Conservation (phyloP, 768 basidiomycete species). For the Mycena indigotica region DNA sequence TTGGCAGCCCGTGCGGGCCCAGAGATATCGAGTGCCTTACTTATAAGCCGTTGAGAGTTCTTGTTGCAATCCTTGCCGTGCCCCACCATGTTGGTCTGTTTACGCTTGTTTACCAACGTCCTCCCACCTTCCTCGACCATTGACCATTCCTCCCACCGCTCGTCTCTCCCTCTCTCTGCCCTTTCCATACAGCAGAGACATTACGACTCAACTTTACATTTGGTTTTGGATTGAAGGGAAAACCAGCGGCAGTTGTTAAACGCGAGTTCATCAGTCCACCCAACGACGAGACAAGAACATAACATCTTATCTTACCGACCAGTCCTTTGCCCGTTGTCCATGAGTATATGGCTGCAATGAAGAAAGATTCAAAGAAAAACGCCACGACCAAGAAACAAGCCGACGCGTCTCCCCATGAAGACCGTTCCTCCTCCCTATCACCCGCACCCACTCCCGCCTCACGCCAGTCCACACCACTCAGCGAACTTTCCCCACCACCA, state of each 20-base stretch:
- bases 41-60: not conserved
- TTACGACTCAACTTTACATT: not conserved
- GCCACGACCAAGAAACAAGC: constrained; percentile 20
- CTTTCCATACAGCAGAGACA: not conserved
- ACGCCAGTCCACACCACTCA: constrained; percentile 71
- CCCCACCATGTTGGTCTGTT: not conserved
- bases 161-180: not conserved
- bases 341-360: constrained; percentile 5
- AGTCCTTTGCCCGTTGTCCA: constrained; percentile 26
- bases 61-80: not conserved
- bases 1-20: not conserved
- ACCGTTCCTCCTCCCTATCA: constrained; percentile 60
- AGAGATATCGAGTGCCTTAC: not conserved
- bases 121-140: not conserved
- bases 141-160: not conserved
- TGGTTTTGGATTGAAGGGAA: not conserved
- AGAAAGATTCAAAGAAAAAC: constrained; percentile 20
- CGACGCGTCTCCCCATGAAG: constrained; percentile 35
- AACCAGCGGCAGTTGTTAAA: not conserved
- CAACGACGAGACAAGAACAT: constrained; percentile 38
- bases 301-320: constrained; percentile 44
- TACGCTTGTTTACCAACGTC: not conserved
- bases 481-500: constrained; percentile 72
- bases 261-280: constrained; percentile 28
- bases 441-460: constrained; percentile 50